phyloP scores from a whole-genome alignment of 768 basidiomycete species.

The Myochromella boudieri region DNA sequence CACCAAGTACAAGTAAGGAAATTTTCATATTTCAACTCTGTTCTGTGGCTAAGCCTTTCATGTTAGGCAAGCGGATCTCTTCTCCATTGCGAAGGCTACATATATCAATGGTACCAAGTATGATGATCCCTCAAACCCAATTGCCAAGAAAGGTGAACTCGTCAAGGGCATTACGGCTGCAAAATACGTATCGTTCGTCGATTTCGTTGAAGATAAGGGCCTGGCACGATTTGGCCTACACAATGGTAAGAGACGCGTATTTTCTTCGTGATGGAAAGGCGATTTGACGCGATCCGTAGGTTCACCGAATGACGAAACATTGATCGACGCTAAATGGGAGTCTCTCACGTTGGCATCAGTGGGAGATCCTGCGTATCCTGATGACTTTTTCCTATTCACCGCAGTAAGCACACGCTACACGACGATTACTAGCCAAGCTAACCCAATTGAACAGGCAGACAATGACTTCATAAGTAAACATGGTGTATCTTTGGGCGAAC shows the following conservation, averaged over 20 bases:
- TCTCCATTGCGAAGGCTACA: slow-evolving; percentile 57
- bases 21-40: neutral
- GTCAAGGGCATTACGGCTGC: slow-evolving; percentile 48
- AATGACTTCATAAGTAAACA: slow-evolving; percentile 62
- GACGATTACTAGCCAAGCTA: no score
- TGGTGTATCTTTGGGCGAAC: slow-evolving; percentile 43
- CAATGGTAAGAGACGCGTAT: slow-evolving; percentile 35
- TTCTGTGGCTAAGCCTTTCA: neutral
- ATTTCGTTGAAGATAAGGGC: slow-evolving; percentile 51
- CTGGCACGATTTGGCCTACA: slow-evolving; percentile 66
- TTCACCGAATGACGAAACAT: slow-evolving; percentile 45
- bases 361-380: slow-evolving; percentile 46
- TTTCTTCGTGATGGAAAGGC: neutral
- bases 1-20: slow-evolving; percentile 50
- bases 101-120: slow-evolving; percentile 59
- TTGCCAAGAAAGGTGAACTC: slow-evolving; percentile 50
- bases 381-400: slow-evolving; percentile 71
- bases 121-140: slow-evolving; percentile 50
- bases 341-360: slow-evolving; percentile 59
- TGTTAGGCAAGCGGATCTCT: slow-evolving; percentile 59
- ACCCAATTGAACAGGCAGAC: no score
- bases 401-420: no score
- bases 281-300: slow-evolving; percentile 28
- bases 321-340: slow-evolving; percentile 72
- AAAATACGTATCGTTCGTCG: slow-evolving; percentile 54